phyloP scores from a whole-genome alignment of 1,139 yeast species.

The Groenewaldozyma auringiensis region DNA sequence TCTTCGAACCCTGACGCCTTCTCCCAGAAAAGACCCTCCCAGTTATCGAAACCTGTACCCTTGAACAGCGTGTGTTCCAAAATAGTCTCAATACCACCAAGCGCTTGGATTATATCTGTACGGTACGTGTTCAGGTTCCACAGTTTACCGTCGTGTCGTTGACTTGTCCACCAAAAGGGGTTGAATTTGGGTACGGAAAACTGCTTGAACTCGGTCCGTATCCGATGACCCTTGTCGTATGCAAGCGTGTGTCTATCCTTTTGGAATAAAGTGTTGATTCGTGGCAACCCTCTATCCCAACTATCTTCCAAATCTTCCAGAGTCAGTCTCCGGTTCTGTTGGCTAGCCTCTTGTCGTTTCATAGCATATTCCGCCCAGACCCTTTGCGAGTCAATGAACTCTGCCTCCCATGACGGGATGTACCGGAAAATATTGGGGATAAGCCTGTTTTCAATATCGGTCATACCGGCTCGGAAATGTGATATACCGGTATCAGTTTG shows the following conservation, averaged over 20 bases:
- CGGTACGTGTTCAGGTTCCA: conserved; percentile 93
- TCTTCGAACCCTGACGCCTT: conserved; percentile 96
- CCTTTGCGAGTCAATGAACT: conserved; percentile 84
- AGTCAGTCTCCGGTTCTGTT: conserved; percentile 77
- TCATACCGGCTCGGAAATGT: conserved; percentile 92
- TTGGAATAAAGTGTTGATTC: conserved; percentile 91
- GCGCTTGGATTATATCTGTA: conserved; percentile 92
- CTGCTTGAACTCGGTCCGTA: conserved; percentile 71
- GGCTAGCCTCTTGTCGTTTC: conserved; percentile 79
- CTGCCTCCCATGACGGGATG: conserved; percentile 94
- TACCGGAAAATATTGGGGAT: conserved; percentile 93
- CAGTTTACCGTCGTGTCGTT: conserved; percentile 88
- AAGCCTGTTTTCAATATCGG: conserved; percentile 63
- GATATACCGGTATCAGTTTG: conserved; percentile 95
- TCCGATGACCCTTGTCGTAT: conserved; percentile 88
- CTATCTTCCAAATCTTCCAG: conserved; percentile 89
- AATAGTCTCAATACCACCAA: conserved; percentile 96
- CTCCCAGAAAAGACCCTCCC: conserved; percentile 99
- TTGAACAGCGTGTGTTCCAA: conserved; percentile 90
- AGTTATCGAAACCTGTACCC: conserved; percentile 95
- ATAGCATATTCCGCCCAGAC: conserved; percentile 98
- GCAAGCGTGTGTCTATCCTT: conserved; percentile 93
- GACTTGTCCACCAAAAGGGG: conserved; percentile 96
- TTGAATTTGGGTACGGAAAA: conserved; percentile 63
- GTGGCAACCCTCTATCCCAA: conserved; percentile 96